These are phyloP conservation scores for Phaeosphaeria sp. DNA, from an alignment of 2,329 filamentous ascomycete species.

Conservation along the genomic window DNA sequence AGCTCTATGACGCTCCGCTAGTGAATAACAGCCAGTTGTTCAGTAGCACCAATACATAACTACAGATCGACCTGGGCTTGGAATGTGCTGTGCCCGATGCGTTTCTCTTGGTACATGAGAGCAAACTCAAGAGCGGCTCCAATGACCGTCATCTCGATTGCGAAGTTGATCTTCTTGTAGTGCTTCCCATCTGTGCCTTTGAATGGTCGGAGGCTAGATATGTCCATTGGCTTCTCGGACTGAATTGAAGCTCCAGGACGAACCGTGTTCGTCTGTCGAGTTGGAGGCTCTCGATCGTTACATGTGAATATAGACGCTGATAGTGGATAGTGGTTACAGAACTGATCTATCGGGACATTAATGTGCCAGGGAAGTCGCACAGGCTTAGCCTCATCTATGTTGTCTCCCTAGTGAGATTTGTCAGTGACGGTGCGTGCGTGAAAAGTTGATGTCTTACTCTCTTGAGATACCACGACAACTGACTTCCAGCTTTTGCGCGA, in stretches of 20 bases:
- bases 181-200: slow-evolving; percentile 3
- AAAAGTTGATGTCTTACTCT: not conserved
- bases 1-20: too few relatives aligned
- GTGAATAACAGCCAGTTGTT: too few relatives aligned
- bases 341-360: not conserved
- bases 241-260: not conserved
- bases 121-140: slow-evolving; percentile 16
- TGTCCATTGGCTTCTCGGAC: slow-evolving; percentile 3
- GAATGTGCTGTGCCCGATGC: not conserved
- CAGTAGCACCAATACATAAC: too few relatives aligned
- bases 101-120: slow-evolving; percentile 10
- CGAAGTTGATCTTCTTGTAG: slow-evolving; percentile 10
- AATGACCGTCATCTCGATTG: slow-evolving; percentile 16
- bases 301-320: slow-evolving; percentile 3
- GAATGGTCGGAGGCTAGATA: not conserved
- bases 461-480: slow-evolving; percentile 7
- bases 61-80: not conserved
- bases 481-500: not conserved
- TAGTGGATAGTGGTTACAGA: not conserved
- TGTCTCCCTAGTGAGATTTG: slow-evolving; percentile 2
- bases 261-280: not conserved
- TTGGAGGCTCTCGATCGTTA: not conserved
- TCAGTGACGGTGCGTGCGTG: too few relatives aligned
- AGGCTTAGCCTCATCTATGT: slow-evolving; percentile 1
- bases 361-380: slow-evolving; percentile 2